These are phyloP conservation scores for Solanum acaule DNA, from an alignment of 257 asterid genomes.

Conservation along the genomic window DNA sequence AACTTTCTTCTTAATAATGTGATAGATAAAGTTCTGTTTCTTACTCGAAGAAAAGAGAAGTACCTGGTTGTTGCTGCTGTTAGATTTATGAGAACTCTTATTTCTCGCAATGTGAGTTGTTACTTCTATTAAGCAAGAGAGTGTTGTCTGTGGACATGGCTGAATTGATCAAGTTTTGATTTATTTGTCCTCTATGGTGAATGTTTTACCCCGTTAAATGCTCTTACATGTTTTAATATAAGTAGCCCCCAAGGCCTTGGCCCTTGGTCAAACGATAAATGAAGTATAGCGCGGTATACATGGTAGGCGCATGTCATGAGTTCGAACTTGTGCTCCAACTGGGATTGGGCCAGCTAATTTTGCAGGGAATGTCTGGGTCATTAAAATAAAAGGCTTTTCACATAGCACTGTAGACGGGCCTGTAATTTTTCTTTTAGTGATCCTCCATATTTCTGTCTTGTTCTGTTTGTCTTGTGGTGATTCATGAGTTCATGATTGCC, in stretches of 20 bases:
- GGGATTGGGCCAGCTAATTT: background rate
- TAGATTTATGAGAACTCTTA: constrained; percentile 78
- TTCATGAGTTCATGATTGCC: background rate
- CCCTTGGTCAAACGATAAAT: background rate
- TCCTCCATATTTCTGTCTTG: background rate
- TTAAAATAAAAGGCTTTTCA: background rate
- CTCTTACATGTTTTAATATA: background rate
- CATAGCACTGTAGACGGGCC: background rate
- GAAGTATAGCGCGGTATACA: background rate
- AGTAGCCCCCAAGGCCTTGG: background rate
- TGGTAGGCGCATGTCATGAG: background rate
- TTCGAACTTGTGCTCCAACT: background rate
- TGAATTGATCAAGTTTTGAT: background rate
- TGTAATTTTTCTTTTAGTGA: background rate
- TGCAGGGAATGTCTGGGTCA: background rate
- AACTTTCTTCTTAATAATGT: constrained; percentile 78
- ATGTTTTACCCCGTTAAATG: background rate
- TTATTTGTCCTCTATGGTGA: background rate
- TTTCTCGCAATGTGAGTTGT: constrained; percentile 84
- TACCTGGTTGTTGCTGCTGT: constrained; percentile 87
- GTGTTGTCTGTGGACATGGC: background rate
- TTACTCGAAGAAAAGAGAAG: constrained; percentile 85
- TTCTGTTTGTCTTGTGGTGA: background rate
- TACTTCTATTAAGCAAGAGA: background rate
- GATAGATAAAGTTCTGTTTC: constrained; percentile 71